Evolutionary conservation across 768 basidiomycete species (phyloP).

Genomic region (Auricularia auricula-judae): DNA sequence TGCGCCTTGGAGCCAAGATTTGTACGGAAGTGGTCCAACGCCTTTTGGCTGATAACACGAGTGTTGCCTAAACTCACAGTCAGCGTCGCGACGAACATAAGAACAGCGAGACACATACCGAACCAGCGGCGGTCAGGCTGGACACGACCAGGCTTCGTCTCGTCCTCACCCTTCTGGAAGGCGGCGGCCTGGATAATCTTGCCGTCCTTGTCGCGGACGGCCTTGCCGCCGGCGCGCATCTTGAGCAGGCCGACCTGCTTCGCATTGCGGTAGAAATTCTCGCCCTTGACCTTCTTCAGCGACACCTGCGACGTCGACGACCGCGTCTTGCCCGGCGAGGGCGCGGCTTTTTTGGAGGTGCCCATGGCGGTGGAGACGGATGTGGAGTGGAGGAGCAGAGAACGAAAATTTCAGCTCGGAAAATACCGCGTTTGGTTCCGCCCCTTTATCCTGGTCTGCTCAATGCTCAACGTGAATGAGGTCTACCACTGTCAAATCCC

Average conservation of each 20-base stretch:
- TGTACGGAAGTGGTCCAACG: slow-evolving; percentile 91
- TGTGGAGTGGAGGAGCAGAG: too few relatives aligned
- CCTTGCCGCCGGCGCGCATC: slow-evolving; percentile 88
- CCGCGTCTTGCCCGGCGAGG: background rate
- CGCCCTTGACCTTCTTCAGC: slow-evolving; percentile 72
- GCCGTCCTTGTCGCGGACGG: slow-evolving; percentile 82
- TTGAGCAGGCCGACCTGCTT: slow-evolving; percentile 77
- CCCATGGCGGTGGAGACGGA: background rate
- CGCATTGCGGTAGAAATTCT: slow-evolving; percentile 98
- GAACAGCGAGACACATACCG: slow-evolving; percentile 39
- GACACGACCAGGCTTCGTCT: slow-evolving; percentile 80
- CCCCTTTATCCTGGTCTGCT: too few relatives aligned
- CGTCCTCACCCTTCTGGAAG: slow-evolving; percentile 91
- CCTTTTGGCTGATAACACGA: slow-evolving; percentile 93
- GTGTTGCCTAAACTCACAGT: slow-evolving; percentile 63
- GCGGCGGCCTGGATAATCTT: slow-evolving; percentile 89
- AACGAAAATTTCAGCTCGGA: too few relatives aligned
- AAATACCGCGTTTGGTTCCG: too few relatives aligned
- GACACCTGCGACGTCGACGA: slow-evolving; percentile 14
- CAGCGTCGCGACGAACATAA: background rate
- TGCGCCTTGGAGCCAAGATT: slow-evolving; percentile 74
- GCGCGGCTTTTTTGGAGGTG: background rate
- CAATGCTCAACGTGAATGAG: too few relatives aligned
- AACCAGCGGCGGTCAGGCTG: slow-evolving; percentile 97
- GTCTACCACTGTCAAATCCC: too few relatives aligned